Evolutionary conservation across 192 early-diverging fungal species (phyloP).

Genomic region (Coemansia sp.): DNA sequence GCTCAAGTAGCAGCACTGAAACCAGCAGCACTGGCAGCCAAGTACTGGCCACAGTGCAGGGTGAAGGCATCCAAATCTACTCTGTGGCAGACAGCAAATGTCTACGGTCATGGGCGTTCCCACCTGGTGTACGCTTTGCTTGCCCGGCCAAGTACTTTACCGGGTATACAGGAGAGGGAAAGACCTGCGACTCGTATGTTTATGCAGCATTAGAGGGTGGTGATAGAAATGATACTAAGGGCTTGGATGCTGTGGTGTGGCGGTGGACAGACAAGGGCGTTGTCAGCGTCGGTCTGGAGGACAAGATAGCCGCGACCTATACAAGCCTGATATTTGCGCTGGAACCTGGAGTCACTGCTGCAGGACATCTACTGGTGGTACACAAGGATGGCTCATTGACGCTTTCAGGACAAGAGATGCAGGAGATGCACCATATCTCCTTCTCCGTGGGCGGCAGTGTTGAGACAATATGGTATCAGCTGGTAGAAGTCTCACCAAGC

Average conservation of each 20-base stretch:
- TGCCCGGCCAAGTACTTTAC: conserved; percentile 47
- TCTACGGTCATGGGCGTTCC: conserved; percentile 51
- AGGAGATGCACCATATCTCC: conserved; percentile 7
- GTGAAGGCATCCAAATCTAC: conserved; percentile 51
- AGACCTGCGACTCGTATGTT: conserved; percentile 22
- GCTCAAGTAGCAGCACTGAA: neutral
- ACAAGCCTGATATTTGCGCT: conserved; percentile 26
- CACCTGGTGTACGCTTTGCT: conserved; percentile 46
- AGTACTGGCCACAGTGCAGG: conserved; percentile 40
- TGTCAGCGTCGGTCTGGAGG: conserved; percentile 45
- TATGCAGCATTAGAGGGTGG: conserved; percentile 35
- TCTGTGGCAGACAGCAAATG: conserved; percentile 50
- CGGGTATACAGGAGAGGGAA: conserved; percentile 14
- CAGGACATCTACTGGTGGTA: conserved; percentile 32
- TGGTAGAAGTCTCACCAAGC: conserved; percentile 44
- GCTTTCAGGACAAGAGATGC: conserved; percentile 21
- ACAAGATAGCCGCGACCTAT: conserved; percentile 27
- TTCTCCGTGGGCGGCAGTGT: conserved; percentile 15
- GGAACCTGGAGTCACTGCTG: conserved; percentile 34
- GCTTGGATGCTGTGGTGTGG: conserved; percentile 33
- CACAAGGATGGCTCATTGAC: conserved; percentile 40
- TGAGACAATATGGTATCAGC: conserved; percentile 43
- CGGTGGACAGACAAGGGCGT: conserved; percentile 52
- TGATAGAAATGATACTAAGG: conserved; percentile 14
- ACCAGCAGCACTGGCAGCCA: conserved; percentile 15